Conservation (phyloP, 306 rosid species). For the Casuarina glauca region DNA sequence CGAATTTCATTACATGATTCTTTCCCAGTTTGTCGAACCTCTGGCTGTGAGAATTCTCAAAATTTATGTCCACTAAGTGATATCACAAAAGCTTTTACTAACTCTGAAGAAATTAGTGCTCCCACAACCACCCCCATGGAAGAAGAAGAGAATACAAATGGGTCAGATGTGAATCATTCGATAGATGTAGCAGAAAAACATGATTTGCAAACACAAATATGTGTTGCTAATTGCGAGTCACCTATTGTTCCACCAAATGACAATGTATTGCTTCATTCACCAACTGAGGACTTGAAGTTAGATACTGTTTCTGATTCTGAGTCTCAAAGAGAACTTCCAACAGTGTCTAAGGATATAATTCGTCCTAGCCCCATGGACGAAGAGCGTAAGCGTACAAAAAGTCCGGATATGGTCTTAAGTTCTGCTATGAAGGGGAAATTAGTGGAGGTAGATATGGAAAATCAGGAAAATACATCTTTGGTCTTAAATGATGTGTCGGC, state of each 20-base stretch:
- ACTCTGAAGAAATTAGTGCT: slow-evolving; percentile 23
- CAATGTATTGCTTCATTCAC: slow-evolving; percentile 19
- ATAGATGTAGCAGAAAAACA: slow-evolving; percentile 22
- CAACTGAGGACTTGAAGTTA: slow-evolving; percentile 17
- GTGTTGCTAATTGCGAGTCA: slow-evolving; percentile 24
- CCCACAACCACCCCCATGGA: slow-evolving; percentile 24
- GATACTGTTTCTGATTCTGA: slow-evolving; percentile 25
- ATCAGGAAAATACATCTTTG: slow-evolving; percentile 23
- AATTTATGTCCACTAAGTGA: slow-evolving; percentile 19
- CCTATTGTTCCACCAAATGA: slow-evolving; percentile 26
- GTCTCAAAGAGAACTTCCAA: slow-evolving; percentile 29
- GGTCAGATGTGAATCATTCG: slow-evolving; percentile 22
- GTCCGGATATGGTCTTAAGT: slow-evolving; percentile 29
- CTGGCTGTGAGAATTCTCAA: slow-evolving; percentile 21
- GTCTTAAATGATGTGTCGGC: slow-evolving; percentile 22
- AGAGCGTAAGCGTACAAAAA: slow-evolving; percentile 26
- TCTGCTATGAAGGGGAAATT: slow-evolving; percentile 25
- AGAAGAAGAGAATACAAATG: slow-evolving; percentile 17
- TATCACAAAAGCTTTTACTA: slow-evolving; percentile 24
- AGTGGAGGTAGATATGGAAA: slow-evolving; percentile 32
- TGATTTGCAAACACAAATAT: slow-evolving; percentile 25
- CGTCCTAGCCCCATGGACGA: slow-evolving; percentile 20
- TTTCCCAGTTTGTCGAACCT: slow-evolving; percentile 12
- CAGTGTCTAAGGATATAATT: slow-evolving; percentile 23
- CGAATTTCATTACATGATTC: slow-evolving; percentile 31